Conservation (phyloP, 2,329 filamentous ascomycete genomes). For the Westerdykella sp. region DNA sequence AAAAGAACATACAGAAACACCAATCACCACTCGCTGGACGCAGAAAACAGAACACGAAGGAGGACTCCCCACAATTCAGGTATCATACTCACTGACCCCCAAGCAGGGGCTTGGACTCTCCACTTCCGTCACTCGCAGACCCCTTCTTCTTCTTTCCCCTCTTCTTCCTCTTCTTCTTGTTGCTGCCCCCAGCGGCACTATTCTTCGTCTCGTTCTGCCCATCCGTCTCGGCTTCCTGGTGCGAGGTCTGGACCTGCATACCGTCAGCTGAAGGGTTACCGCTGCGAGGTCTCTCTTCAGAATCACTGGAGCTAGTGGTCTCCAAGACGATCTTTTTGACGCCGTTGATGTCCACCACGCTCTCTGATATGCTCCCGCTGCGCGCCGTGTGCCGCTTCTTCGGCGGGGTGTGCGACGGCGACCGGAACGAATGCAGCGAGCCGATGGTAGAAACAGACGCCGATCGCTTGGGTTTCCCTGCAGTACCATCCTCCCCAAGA, state of each 20-base stretch:
- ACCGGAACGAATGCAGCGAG: constrained; percentile 23
- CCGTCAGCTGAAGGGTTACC: constrained; percentile 14
- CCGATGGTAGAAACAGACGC: constrained; percentile 30
- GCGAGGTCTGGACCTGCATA: constrained; percentile 13
- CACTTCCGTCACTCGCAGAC: constrained; percentile 10
- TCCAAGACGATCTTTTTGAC: constrained; percentile 71
- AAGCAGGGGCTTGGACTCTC: constrained; percentile 30
- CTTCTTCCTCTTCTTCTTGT: constrained; percentile 37
- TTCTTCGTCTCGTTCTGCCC: constrained; percentile 10
- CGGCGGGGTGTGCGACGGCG: constrained; percentile 18
- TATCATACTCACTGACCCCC: constrained; percentile 5
- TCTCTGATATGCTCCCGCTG: constrained; percentile 74
- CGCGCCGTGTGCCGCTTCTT: constrained; percentile 50
- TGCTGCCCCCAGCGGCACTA: constrained; percentile 13
- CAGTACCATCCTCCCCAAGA: constrained; percentile 11
- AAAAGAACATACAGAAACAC: too few species aligned
- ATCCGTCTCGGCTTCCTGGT: constrained; percentile 1
- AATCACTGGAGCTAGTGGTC: constrained; percentile 53
- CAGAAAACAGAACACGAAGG: too few species aligned
- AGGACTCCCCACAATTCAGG: too few species aligned
- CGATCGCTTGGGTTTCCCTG: constrained; percentile 10
- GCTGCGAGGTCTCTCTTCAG: constrained; percentile 18
- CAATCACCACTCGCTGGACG: too few species aligned
- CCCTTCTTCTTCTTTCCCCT: constrained; percentile 34
- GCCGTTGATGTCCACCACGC: constrained; percentile 66